Evolutionary conservation across 2,329 filamentous ascomycete species (phyloP).

Genomic region (Fusarium euwallaceae): DNA sequence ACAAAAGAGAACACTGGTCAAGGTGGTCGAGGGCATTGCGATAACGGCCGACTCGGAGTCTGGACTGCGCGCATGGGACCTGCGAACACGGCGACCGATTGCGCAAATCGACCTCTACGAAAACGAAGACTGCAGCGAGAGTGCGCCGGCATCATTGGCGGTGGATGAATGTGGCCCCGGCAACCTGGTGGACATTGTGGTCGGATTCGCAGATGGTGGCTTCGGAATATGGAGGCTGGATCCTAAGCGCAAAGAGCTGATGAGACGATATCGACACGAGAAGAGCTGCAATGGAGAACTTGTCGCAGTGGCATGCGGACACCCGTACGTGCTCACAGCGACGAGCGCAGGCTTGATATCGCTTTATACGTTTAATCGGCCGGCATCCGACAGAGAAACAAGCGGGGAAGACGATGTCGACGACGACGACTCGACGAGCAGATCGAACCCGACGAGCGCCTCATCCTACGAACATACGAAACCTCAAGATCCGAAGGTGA

Average conservation of each 20-base stretch:
- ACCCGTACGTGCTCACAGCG: slow-evolving; percentile 84
- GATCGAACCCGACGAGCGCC: background rate
- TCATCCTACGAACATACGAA: background rate
- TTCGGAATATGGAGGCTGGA: slow-evolving; percentile 78
- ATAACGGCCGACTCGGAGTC: slow-evolving; percentile 78
- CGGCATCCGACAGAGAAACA: slow-evolving; percentile 19
- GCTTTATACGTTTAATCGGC: slow-evolving; percentile 74
- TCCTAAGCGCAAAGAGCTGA: slow-evolving; percentile 58
- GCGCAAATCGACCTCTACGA: slow-evolving; percentile 59
- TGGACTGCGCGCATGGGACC: slow-evolving; percentile 84
- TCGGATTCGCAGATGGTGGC: slow-evolving; percentile 80
- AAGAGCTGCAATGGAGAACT: slow-evolving; percentile 75
- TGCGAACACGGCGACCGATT: slow-evolving; percentile 73
- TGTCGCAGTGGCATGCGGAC: slow-evolving; percentile 76
- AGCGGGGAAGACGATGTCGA: slow-evolving; percentile 8
- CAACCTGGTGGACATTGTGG: slow-evolving; percentile 67
- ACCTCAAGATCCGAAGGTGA: background rate
- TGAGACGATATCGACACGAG: slow-evolving; percentile 68
- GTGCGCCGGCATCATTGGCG: slow-evolving; percentile 72
- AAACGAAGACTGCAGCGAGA: slow-evolving; percentile 35
- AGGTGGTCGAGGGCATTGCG: slow-evolving; percentile 81
- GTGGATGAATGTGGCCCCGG: slow-evolving; percentile 68
- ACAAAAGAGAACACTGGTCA: slow-evolving; percentile 77
- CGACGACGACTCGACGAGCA: background rate
- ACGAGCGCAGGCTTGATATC: slow-evolving; percentile 81